Conservation (phyloP, 108 stramenopile species). For the Nannochloropsis oceanica region DNA sequence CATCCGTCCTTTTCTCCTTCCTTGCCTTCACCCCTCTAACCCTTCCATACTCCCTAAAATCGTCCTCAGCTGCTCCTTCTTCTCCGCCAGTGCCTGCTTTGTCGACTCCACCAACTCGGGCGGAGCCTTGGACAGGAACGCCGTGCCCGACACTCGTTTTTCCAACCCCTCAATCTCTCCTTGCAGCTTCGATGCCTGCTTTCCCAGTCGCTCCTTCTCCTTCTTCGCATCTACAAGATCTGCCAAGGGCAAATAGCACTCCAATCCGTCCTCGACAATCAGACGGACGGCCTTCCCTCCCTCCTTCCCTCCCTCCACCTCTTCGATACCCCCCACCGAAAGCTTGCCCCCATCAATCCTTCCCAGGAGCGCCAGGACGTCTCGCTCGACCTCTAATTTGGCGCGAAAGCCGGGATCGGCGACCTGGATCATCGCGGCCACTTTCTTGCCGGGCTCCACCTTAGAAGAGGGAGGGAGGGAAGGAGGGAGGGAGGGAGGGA, state of each 20-base stretch:
- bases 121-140: slow-evolving; percentile 30
- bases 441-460: slow-evolving; percentile 5
- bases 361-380: slow-evolving; percentile 20
- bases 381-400: slow-evolving; percentile 9
- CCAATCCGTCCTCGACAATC: slow-evolving; percentile 29
- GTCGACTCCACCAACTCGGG: slow-evolving; percentile 29
- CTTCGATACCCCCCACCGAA: slow-evolving; percentile 8
- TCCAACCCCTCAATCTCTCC: slow-evolving; percentile 33
- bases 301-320: neutral
- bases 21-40: neutral
- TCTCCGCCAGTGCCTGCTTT: slow-evolving; percentile 12
- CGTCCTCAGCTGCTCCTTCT: slow-evolving; percentile 26
- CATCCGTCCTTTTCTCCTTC: neutral
- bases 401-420: slow-evolving; percentile 8
- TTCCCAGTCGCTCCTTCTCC: slow-evolving; percentile 31
- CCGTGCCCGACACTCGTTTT: slow-evolving; percentile 2
- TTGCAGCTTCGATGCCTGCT: slow-evolving; percentile 33
- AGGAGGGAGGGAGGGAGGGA: neutral
- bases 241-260: slow-evolving; percentile 35
- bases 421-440: neutral
- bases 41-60: slow-evolving; percentile 7
- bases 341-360: slow-evolving; percentile 16
- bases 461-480: neutral
- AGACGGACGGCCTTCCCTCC: neutral
- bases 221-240: slow-evolving; percentile 34